These are phyloP conservation scores for Phytophthora constricta DNA, from an alignment of 352 stramenopile genomes.

Conservation along the genomic window DNA sequence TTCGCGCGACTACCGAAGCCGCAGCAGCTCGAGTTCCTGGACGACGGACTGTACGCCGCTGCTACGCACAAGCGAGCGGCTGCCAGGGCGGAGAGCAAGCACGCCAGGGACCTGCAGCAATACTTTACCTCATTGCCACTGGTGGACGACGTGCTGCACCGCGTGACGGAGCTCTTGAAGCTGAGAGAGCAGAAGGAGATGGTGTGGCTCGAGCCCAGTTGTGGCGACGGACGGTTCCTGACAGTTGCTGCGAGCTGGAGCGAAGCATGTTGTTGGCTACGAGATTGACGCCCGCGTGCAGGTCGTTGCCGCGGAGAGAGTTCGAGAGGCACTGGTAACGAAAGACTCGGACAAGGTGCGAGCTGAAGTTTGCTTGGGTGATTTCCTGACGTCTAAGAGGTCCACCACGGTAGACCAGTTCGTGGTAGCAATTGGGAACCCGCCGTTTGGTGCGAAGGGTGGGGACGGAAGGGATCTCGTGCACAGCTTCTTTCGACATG, in stretches of 20 bases:
- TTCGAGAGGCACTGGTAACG: slow-evolving; percentile 2
- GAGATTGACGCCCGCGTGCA: slow-evolving; percentile 61
- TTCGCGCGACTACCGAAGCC: slow-evolving; percentile 36
- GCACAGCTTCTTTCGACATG: slow-evolving; percentile 58
- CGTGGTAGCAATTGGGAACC: slow-evolving; percentile 70
- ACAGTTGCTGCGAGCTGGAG: slow-evolving; percentile 48
- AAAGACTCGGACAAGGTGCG: background rate
- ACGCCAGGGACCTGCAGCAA: slow-evolving; percentile 68
- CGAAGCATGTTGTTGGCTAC: slow-evolving; percentile 52
- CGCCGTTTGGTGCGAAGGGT: slow-evolving; percentile 60
- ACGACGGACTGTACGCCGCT: slow-evolving; percentile 54
- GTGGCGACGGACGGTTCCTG: slow-evolving; percentile 69
- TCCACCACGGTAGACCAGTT: slow-evolving; percentile 6
- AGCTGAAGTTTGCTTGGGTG: slow-evolving; percentile 40
- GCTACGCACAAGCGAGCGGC: slow-evolving; percentile 33
- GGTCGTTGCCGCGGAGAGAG: slow-evolving; percentile 20
- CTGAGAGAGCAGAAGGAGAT: slow-evolving; percentile 22
- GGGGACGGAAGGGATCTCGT: slow-evolving; percentile 52
- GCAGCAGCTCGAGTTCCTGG: slow-evolving; percentile 50
- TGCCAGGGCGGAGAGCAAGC: slow-evolving; percentile 34
- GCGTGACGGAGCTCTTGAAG: slow-evolving; percentile 28
- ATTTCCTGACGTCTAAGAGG: slow-evolving; percentile 61
- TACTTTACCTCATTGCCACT: slow-evolving; percentile 69
- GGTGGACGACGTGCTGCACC: slow-evolving; percentile 46
- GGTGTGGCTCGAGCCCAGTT: slow-evolving; percentile 78